Evolutionary conservation across 306 rosid genomes (phyloP).

Genomic region (Quercus glauca): DNA sequence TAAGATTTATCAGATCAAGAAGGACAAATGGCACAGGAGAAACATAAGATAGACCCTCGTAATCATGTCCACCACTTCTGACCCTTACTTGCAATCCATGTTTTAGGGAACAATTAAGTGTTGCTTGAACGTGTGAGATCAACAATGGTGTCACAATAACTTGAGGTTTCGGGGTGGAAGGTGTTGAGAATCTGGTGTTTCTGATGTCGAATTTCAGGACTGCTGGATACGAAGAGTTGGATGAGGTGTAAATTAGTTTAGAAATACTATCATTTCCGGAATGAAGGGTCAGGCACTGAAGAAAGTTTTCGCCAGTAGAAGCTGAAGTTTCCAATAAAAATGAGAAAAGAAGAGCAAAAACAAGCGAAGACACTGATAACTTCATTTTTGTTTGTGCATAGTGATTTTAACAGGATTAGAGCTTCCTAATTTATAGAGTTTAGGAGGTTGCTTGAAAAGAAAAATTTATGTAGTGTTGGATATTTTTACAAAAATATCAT

Average conservation of each 20-base stretch:
- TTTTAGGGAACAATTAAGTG: conserved; percentile 5
- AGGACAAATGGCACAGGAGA: conserved; percentile 24
- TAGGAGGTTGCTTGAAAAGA: too few relatives aligned
- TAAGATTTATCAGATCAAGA: conserved; percentile 37
- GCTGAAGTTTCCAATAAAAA: conserved; percentile 15
- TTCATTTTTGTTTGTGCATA: conserved; percentile 7
- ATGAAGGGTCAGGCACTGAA: conserved; percentile 15
- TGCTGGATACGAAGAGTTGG: background rate
- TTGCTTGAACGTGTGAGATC: conserved; percentile 10
- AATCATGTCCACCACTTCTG: conserved; percentile 23
- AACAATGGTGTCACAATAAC: conserved; percentile 3
- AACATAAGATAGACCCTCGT: conserved; percentile 26
- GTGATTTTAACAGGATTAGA: background rate
- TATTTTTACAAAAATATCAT: too few relatives aligned
- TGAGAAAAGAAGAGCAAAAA: background rate
- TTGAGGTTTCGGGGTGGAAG: background rate
- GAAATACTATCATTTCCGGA: background rate
- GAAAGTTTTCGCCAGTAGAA: conserved; percentile 8
- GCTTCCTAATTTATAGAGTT: background rate
- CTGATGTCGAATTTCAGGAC: background rate
- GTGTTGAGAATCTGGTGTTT: background rate
- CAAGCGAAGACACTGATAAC: background rate
- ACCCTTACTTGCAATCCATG: conserved; percentile 3
- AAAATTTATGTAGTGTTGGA: too few relatives aligned
- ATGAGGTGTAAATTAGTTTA: background rate